These are phyloP conservation scores for Cucumis hystrix DNA, from an alignment of 306 rosid species.

Conservation along the genomic window DNA sequence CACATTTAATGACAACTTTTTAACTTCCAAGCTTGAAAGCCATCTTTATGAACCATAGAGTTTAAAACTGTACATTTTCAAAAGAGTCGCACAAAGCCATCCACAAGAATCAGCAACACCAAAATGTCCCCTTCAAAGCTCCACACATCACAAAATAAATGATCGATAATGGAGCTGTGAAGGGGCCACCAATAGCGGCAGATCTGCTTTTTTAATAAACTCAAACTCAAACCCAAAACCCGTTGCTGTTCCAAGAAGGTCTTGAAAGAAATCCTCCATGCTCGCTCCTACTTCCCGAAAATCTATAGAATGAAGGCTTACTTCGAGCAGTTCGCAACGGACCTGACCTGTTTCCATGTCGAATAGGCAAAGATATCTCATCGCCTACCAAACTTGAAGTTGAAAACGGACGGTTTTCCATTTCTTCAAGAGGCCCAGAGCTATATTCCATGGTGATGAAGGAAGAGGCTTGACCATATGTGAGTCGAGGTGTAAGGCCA, in stretches of 20 bases:
- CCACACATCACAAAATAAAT: neutral
- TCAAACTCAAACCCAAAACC: constrained; percentile 30
- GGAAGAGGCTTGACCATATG: constrained; percentile 46
- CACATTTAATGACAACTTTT: neutral
- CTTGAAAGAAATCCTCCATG: constrained; percentile 53
- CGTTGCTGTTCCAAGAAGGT: constrained; percentile 25
- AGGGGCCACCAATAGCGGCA: neutral
- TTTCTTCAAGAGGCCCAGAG: constrained; percentile 70
- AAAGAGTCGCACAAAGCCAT: constrained; percentile 13
- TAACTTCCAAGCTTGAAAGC: constrained; percentile 31
- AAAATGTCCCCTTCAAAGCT: neutral
- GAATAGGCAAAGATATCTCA: constrained; percentile 42
- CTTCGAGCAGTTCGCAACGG: constrained; percentile 64
- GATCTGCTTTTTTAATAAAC: neutral
- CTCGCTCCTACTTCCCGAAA: constrained; percentile 66
- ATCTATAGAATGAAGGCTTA: constrained; percentile 47
- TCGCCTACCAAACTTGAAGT: constrained; percentile 51
- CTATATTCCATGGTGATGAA: constrained; percentile 81
- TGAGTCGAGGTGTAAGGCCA: constrained; percentile 41
- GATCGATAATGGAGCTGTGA: neutral
- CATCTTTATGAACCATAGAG: constrained; percentile 8
- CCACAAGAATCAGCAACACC: neutral
- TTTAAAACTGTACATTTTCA: constrained; percentile 48
- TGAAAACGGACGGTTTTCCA: constrained; percentile 61
- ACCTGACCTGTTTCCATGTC: constrained; percentile 76